Percentiles rank a stretch among this genome's conserved stretches.
These are phyloP conservation scores for Blastobotrys chiropterorum DNA, from an alignment of 805 yeast genomes.

Conservation along the genomic window DNA sequence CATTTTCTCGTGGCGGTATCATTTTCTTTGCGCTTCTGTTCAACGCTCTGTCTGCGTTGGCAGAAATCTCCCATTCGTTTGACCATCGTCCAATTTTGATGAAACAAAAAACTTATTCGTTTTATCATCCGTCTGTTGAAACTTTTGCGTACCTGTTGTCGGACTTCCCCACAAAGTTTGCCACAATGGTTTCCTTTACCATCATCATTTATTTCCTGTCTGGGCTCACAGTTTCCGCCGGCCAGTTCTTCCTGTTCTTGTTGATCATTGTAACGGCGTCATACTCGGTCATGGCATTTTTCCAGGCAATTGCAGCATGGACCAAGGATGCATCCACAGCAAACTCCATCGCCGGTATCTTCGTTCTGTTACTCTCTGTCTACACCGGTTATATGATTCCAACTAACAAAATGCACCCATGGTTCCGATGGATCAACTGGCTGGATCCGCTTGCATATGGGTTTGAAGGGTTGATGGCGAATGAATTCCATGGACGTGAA, in stretches of 20 bases:
- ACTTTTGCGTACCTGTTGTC: conserved; percentile 57
- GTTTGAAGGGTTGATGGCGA: conserved; percentile 58
- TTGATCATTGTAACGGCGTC: conserved; percentile 42
- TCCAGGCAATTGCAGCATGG: conserved; percentile 48
- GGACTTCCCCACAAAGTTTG: conserved; percentile 55
- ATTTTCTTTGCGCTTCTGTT: conserved; percentile 55
- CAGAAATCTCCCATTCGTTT: conserved; percentile 46
- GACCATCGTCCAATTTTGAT: conserved; percentile 53
- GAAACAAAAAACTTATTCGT: conserved; percentile 65
- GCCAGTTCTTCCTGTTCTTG: conserved; percentile 47
- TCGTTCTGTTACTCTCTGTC: conserved; percentile 43
- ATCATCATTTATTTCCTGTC: conserved; percentile 54
- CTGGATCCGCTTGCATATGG: conserved; percentile 52
- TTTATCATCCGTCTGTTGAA: conserved; percentile 71
- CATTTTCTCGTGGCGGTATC: conserved; percentile 60
- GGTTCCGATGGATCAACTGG: conserved; percentile 65
- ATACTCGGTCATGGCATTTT: conserved; percentile 44
- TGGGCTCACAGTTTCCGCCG: conserved; percentile 42
- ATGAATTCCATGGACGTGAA: conserved; percentile 54
- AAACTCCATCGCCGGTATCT: conserved; percentile 52
- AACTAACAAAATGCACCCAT: conserved; percentile 53
- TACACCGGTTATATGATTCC: conserved; percentile 65
- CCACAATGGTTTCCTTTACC: conserved; percentile 40
- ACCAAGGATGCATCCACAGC: conserved; percentile 49
- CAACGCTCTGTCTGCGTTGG: conserved; percentile 54